phyloP scores from a whole-genome alignment of 805 yeast genomes.

The Kodamaea kakaduensis region DNA sequence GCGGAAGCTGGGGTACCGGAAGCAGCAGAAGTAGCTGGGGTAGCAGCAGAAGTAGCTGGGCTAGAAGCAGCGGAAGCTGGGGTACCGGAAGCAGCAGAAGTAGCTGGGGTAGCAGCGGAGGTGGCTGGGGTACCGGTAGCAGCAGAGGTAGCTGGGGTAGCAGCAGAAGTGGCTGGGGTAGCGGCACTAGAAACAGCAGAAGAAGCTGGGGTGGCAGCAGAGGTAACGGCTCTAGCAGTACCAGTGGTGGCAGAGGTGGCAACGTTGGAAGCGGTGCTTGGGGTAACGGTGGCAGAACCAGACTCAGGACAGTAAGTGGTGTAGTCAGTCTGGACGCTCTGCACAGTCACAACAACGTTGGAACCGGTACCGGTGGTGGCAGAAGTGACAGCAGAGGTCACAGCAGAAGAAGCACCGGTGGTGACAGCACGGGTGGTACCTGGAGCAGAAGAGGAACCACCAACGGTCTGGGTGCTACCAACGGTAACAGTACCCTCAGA shows the following conservation, averaged over 20 bases:
- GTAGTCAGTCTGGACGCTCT: slow-evolving; percentile 15
- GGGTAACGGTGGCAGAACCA: slow-evolving; percentile 2
- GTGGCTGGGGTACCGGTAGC: slow-evolving; percentile 3
- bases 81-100: slow-evolving; percentile 13
- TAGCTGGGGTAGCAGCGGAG: slow-evolving; percentile 31
- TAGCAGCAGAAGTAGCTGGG: slow-evolving; percentile 5
- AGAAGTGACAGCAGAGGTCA: no score
- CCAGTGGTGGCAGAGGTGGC: slow-evolving; percentile 17
- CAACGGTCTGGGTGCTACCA: slow-evolving; percentile 10
- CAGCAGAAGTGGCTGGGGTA: slow-evolving; percentile 35
- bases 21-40: slow-evolving; percentile 9
- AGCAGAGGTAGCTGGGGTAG: slow-evolving; percentile 22
- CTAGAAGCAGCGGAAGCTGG: slow-evolving; percentile 9
- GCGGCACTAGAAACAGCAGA: slow-evolving; percentile 11
- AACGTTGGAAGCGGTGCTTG: slow-evolving; percentile 13
- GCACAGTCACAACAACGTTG: slow-evolving; percentile 14
- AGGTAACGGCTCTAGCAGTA: slow-evolving; percentile 34
- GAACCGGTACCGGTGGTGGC: no score
- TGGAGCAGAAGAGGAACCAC: slow-evolving; percentile 15
- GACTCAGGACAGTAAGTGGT: slow-evolving; percentile 20
- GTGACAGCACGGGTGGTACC: no score
- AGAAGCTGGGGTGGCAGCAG: slow-evolving; percentile 14
- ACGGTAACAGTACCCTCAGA: slow-evolving; percentile 8
- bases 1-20: slow-evolving; percentile 10
- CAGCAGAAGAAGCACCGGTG: no score